Evolutionary conservation across 2,329 filamentous ascomycete genomes (phyloP).

Genomic region (Xylaria digitata): DNA sequence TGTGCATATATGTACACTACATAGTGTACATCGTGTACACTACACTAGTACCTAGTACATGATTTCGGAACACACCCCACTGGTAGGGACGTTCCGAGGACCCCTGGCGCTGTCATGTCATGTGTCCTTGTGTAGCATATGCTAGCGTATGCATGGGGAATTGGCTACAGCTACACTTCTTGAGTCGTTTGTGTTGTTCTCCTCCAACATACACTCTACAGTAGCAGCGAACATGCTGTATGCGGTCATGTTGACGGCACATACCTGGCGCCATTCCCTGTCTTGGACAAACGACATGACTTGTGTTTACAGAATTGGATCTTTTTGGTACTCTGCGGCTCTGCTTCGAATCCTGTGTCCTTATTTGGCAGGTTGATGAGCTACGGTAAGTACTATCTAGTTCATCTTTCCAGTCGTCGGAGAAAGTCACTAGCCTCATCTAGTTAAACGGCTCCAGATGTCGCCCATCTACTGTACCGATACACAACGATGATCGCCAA

Average conservation of each 20-base stretch:
- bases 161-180: slow-evolving; percentile 18
- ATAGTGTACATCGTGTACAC: slow-evolving; percentile 10
- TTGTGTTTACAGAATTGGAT: slow-evolving; percentile 25
- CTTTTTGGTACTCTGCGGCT: slow-evolving; percentile 35
- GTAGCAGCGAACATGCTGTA: slow-evolving; percentile 29
- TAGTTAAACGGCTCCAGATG: neutral
- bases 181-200: slow-evolving; percentile 19
- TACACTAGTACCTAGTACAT: slow-evolving; percentile 13
- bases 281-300: slow-evolving; percentile 33
- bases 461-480: neutral
- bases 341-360: slow-evolving; percentile 27
- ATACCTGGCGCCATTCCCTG: slow-evolving; percentile 33
- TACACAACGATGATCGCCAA: neutral
- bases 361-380: slow-evolving; percentile 23
- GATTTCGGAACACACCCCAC: slow-evolving; percentile 35
- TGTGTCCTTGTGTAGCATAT: slow-evolving; percentile 38
- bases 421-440: slow-evolving; percentile 17
- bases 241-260: slow-evolving; percentile 32
- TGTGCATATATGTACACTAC: neutral
- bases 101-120: slow-evolving; percentile 38
- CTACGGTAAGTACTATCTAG: neutral
- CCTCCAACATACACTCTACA: slow-evolving; percentile 15
- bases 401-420: slow-evolving; percentile 3
- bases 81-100: slow-evolving; percentile 38
- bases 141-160: slow-evolving; percentile 31